Conservation (phyloP, 2,329 filamentous ascomycete genomes). For the Daldinia sp. region DNA sequence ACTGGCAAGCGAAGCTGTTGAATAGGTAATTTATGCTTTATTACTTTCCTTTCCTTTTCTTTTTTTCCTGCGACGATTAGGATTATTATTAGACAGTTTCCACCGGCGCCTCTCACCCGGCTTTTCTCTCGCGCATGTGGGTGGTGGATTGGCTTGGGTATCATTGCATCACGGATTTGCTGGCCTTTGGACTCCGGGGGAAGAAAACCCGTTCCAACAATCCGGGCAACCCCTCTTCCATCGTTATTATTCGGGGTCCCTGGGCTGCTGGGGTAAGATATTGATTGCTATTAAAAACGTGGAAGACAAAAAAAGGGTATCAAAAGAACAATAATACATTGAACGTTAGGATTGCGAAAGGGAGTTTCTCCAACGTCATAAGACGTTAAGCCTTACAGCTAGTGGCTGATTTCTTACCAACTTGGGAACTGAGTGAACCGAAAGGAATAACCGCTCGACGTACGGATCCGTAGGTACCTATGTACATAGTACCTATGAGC, state of each 20-base stretch:
- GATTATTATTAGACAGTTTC: conserved; percentile 1
- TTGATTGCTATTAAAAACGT: neutral
- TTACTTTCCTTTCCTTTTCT: too few species aligned
- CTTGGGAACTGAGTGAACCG: neutral
- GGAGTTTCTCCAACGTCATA: conserved; percentile 23
- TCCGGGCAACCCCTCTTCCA: conserved; percentile 4
- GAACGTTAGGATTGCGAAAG: conserved; percentile 10
- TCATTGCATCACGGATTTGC: conserved; percentile 35
- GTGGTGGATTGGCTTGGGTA: conserved; percentile 30
- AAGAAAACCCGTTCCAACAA: conserved; percentile 11
- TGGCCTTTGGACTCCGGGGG: conserved; percentile 12
- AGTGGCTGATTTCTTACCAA: conserved; percentile 26
- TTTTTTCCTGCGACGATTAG: conserved; percentile 2
- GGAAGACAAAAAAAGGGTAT: neutral
- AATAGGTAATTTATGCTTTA: conserved; percentile 5
- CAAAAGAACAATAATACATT: neutral
- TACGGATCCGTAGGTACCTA: neutral
- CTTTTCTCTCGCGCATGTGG: conserved; percentile 2
- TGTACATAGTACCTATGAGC: conserved; percentile 16
- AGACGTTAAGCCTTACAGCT: conserved; percentile 12
- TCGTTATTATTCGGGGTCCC: neutral
- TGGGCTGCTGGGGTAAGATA: neutral
- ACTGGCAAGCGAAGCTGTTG: conserved; percentile 3
- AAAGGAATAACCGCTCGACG: neutral
- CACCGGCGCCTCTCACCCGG: conserved; percentile 1